Evolutionary conservation across 148 eudicot species (phyloP).

Genomic region (Salicornia ramosissima): DNA sequence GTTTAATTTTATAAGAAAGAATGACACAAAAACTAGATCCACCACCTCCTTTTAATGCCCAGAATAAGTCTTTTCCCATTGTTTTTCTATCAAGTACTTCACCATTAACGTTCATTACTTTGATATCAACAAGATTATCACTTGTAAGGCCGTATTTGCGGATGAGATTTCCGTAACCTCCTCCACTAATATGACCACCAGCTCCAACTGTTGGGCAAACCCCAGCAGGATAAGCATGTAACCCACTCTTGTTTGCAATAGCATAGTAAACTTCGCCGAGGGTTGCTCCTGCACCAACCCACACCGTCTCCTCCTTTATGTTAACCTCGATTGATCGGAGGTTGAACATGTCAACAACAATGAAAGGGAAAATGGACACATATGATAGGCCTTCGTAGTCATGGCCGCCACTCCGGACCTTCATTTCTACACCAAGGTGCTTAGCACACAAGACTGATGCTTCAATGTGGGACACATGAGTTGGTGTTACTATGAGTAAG

Average conservation of each 20-base stretch:
- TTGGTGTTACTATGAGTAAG: not conserved
- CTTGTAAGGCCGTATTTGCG: slow-evolving; percentile 20
- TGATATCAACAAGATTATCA: slow-evolving; percentile 18
- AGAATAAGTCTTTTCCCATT: slow-evolving; percentile 24
- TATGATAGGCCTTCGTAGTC: slow-evolving; percentile 2
- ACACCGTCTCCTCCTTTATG: not conserved
- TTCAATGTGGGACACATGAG: not conserved
- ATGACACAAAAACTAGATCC: slow-evolving; percentile 19
- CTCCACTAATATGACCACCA: slow-evolving; percentile 22
- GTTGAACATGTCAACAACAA: slow-evolving; percentile 3
- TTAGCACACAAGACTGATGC: slow-evolving; percentile 1
- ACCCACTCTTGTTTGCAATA: not conserved
- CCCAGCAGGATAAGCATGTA: slow-evolving; percentile 15
- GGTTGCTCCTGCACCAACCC: slow-evolving; percentile 4
- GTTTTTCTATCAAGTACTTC: slow-evolving; percentile 14
- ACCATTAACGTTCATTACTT: slow-evolving; percentile 17
- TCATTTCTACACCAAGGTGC: not conserved
- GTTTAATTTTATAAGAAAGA: not conserved
- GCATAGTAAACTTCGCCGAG: slow-evolving; percentile 23
- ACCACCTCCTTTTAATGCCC: slow-evolving; percentile 21
- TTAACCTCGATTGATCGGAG: not conserved
- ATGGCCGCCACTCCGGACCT: not conserved
- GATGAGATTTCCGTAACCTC: slow-evolving; percentile 23
- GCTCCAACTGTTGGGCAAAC: slow-evolving; percentile 24
- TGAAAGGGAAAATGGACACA: not conserved